These are phyloP conservation scores for Rhodotorula sp. DNA, from an alignment of 1,284 basidiomycete species.

Conservation along the genomic window DNA sequence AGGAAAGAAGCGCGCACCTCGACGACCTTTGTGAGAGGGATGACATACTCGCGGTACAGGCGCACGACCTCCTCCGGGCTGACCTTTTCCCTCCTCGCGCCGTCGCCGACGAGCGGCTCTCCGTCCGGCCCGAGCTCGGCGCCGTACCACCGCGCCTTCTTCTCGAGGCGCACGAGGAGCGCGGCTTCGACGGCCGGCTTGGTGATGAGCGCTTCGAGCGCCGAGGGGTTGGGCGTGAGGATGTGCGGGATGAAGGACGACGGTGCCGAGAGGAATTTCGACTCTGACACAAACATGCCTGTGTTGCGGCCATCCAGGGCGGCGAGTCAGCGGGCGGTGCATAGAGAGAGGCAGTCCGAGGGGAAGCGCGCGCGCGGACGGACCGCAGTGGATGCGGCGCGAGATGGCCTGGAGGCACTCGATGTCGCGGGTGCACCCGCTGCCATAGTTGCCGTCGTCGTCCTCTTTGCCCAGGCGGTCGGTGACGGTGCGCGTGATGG, in stretches of 20 bases:
- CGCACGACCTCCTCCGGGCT: constrained; percentile 90
- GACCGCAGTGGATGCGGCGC: constrained; percentile 96
- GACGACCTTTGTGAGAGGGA: constrained; percentile 95
- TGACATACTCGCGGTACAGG: constrained; percentile 91
- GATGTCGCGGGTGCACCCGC: constrained; percentile 88
- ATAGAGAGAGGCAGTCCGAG: too few relatives aligned
- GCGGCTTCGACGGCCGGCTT: constrained; percentile 92
- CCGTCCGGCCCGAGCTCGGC: constrained; percentile 81
- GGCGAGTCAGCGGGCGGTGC: background rate
- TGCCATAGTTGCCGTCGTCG: constrained; percentile 97
- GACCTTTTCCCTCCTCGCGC: constrained; percentile 56
- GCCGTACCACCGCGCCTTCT: constrained; percentile 91
- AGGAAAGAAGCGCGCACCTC: constrained; percentile 66
- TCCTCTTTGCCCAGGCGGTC: constrained; percentile 61
- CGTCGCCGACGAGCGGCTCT: constrained; percentile 54
- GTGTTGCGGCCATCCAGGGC: constrained; percentile 1
- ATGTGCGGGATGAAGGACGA: constrained; percentile 90
- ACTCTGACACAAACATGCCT: constrained; percentile 99
- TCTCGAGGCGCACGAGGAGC: constrained; percentile 79
- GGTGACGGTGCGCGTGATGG: constrained; percentile 72
- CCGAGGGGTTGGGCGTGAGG: constrained; percentile 68
- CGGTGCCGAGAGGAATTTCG: constrained; percentile 85
- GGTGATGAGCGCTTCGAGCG: constrained; percentile 78
- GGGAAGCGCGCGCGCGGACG: constrained; percentile 42
- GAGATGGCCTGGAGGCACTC: constrained; percentile 92